A percentile compares a stretch with the other conserved stretches of the same genome.
Conservation (phyloP, 2,329 filamentous ascomycete genomes). For the Cucurbitaria berberidis region DNA sequence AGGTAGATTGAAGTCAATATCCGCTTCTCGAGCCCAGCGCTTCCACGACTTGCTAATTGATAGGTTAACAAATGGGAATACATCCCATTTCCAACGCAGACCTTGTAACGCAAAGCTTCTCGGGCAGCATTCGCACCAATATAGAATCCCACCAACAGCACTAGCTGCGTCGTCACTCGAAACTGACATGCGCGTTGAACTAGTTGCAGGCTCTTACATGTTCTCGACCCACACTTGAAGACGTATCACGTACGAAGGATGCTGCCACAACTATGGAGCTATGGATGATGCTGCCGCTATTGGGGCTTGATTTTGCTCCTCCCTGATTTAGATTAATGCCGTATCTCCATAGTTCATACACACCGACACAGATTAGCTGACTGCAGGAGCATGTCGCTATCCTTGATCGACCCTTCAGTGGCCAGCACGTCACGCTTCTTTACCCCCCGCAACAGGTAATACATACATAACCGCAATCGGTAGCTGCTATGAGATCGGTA, state of each 20-base stretch:
- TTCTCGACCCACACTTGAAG: neutral
- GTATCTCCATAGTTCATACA: neutral
- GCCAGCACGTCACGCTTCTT: slow-evolving; percentile 20
- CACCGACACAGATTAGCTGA: neutral
- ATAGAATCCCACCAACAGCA: neutral
- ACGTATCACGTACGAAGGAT: neutral
- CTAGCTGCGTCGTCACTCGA: too few relatives aligned
- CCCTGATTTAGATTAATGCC: neutral
- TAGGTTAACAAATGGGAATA: neutral
- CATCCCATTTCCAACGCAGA: neutral
- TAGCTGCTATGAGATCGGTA: neutral
- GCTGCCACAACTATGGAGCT: neutral
- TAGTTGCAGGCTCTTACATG: neutral
- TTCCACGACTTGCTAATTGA: neutral
- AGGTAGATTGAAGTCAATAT: neutral
- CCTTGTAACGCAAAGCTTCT: neutral
- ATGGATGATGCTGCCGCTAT: neutral
- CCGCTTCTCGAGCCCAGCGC: neutral
- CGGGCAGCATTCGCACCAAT: neutral
- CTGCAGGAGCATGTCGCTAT: slow-evolving; percentile 1
- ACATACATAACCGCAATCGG: neutral
- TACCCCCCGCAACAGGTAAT: slow-evolving; percentile 15
- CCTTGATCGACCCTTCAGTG: slow-evolving; percentile 19
- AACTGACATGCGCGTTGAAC: neutral
- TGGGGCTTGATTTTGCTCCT: neutral